Conservation (phyloP, 2,329 filamentous ascomycete genomes). For the Fusarium lateritium region DNA sequence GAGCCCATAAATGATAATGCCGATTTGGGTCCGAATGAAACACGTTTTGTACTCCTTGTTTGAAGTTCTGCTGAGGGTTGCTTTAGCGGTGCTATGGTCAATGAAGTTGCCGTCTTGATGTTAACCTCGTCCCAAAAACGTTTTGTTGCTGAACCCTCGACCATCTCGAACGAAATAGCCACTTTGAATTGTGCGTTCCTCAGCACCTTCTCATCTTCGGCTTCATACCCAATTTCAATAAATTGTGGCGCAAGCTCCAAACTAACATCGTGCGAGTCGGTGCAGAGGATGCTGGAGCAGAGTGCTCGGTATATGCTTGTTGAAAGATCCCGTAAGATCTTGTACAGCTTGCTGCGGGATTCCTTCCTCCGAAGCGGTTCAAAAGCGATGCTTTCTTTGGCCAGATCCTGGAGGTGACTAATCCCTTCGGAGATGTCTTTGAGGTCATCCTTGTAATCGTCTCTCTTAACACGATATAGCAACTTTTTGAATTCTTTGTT, state of each 20-base stretch:
- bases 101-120: not conserved
- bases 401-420: not conserved
- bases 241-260: not conserved
- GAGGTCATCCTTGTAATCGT: conserved; percentile 22
- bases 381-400: not conserved
- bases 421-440: not conserved
- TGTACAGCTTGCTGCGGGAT: conserved; percentile 25
- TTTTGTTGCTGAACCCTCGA: not conserved
- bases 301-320: conserved; percentile 31
- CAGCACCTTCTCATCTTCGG: not conserved
- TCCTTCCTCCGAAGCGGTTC: conserved; percentile 17
- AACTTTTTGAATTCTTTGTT: conserved; percentile 23
- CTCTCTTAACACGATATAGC: conserved; percentile 8
- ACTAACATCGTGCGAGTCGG: conserved; percentile 10
- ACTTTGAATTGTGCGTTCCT: conserved; percentile 19
- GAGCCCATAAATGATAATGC: not conserved
- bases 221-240: not conserved
- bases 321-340: conserved; percentile 15
- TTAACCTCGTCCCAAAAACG: conserved; percentile 22
- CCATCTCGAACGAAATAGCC: conserved; percentile 15
- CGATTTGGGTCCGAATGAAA: not conserved
- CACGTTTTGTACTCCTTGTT: not conserved
- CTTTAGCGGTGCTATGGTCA: fast-evolving
- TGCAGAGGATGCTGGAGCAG: conserved; percentile 23
- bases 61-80: not conserved